These are phyloP conservation scores for Candida gorgasii DNA, from an alignment of 805 yeast genomes.

Conservation along the genomic window DNA sequence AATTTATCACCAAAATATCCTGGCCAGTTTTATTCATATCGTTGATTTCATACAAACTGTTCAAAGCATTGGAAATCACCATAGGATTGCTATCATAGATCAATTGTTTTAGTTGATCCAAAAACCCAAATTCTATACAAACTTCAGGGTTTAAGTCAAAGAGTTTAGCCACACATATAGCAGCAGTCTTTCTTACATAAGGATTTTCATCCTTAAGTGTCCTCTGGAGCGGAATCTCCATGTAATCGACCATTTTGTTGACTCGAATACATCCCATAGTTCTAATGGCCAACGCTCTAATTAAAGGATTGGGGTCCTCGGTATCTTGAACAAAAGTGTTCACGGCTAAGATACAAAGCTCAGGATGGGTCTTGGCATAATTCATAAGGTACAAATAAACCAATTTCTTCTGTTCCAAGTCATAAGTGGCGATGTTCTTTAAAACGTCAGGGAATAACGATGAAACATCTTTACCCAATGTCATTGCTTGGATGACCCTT, in stretches of 20 bases:
- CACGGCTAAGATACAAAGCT: slow-evolving; percentile 91
- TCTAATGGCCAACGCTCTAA: slow-evolving; percentile 92
- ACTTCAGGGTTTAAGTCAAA: slow-evolving; percentile 80
- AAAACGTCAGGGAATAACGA: slow-evolving; percentile 92
- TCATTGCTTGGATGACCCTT: slow-evolving; percentile 97
- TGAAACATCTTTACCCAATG: slow-evolving; percentile 94
- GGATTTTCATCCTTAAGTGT: slow-evolving; percentile 93
- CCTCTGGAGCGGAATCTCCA: slow-evolving; percentile 84
- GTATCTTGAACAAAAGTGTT: slow-evolving; percentile 95
- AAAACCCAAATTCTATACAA: slow-evolving; percentile 85
- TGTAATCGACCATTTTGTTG: slow-evolving; percentile 90
- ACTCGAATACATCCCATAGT: slow-evolving; percentile 99
- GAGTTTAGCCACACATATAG: slow-evolving; percentile 93
- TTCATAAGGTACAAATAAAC: slow-evolving; percentile 95
- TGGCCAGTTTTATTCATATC: slow-evolving; percentile 52
- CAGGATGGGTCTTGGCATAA: slow-evolving; percentile 96
- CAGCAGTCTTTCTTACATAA: slow-evolving; percentile 96
- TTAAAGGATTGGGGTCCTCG: slow-evolving; percentile 94
- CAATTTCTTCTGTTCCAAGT: slow-evolving; percentile 92
- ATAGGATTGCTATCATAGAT: slow-evolving; percentile 90
- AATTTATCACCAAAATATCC: slow-evolving; percentile 38
- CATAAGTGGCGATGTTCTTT: slow-evolving; percentile 95
- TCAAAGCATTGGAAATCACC: slow-evolving; percentile 94
- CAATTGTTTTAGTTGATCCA: slow-evolving; percentile 63
- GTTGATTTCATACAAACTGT: slow-evolving; percentile 80